Conservation (phyloP, 139 green algal genomes). For the Choricystis sp. region DNA sequence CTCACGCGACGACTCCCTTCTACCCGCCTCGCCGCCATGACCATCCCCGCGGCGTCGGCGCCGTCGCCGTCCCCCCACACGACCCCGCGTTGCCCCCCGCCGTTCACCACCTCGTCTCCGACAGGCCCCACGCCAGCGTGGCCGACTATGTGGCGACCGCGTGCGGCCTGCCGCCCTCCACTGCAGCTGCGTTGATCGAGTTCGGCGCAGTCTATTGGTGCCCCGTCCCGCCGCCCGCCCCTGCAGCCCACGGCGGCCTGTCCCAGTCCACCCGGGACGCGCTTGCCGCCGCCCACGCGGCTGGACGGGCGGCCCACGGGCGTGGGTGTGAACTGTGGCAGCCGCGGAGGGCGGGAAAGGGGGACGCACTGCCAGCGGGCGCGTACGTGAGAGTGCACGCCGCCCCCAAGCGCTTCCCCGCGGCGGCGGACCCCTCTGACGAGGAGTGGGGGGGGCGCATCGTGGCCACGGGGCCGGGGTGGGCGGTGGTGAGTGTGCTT, state of each 20-base stretch:
- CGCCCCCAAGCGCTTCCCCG: constrained; percentile 45
- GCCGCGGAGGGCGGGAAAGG: constrained; percentile 1
- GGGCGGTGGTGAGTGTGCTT: no score
- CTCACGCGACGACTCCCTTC: no score
- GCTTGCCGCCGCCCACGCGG: constrained; percentile 2
- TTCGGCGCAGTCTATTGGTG: constrained; percentile 44
- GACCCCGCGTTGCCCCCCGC: neutral
- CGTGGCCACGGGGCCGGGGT: no score
- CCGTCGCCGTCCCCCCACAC: no score
- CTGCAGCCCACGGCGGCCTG: constrained; percentile 7
- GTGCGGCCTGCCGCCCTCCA: constrained; percentile 2
- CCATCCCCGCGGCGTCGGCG: no score
- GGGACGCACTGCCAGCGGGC: neutral
- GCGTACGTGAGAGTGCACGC: constrained; percentile 45
- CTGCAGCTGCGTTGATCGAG: constrained; percentile 20
- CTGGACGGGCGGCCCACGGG: constrained; percentile 8
- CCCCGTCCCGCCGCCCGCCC: constrained; percentile 19
- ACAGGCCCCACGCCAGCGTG: neutral
- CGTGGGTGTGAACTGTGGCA: constrained; percentile 8
- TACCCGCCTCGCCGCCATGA: no score
- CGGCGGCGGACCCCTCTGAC: constrained; percentile 8
- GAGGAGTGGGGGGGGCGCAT: constrained; percentile 11
- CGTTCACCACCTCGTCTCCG: neutral
- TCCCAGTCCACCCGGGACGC: no score
- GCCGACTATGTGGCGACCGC: neutral